These are phyloP conservation scores for Furcasterigmium furcatum DNA, from an alignment of 2,329 filamentous ascomycete genomes.

Conservation along the genomic window DNA sequence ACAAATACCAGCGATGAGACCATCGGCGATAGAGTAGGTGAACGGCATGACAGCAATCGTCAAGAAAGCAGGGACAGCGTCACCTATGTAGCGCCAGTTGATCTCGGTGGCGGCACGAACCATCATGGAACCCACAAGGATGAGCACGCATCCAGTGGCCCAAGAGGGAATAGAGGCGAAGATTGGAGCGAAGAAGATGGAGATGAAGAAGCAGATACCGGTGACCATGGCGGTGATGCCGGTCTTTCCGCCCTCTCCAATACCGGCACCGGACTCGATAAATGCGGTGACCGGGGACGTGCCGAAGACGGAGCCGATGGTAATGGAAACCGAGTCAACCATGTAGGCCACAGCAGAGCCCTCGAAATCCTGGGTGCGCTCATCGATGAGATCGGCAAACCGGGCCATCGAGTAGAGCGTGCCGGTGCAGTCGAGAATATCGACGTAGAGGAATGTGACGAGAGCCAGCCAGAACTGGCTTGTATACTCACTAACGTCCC, in stretches of 20 bases:
- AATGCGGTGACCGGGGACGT: constrained; percentile 81
- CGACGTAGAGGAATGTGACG: constrained; percentile 87
- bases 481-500: constrained; percentile 65
- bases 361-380: constrained; percentile 82
- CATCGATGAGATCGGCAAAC: constrained; percentile 77
- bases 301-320: constrained; percentile 76
- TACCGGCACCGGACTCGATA: constrained; percentile 85
- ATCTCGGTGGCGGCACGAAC: constrained; percentile 73
- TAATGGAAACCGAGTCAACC: constrained; percentile 75
- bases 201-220: constrained; percentile 81
- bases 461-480: constrained; percentile 79
- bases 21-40: constrained; percentile 85
- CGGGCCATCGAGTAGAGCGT: constrained; percentile 88
- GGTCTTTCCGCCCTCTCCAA: constrained; percentile 82
- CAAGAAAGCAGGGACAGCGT: constrained; percentile 80
- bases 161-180: constrained; percentile 87
- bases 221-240: constrained; percentile 79
- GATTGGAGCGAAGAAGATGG: constrained; percentile 86
- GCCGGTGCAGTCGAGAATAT: constrained; percentile 83
- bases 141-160: constrained; percentile 84
- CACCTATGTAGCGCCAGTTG: constrained; percentile 85
- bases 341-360: constrained; percentile 80
- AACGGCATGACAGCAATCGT: constrained; percentile 86
- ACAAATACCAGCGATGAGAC: constrained; percentile 76
- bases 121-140: constrained; percentile 89